Base-by-base conservation (phyloP, 139 green algal genomes). In the Closterium sp. region DNA sequence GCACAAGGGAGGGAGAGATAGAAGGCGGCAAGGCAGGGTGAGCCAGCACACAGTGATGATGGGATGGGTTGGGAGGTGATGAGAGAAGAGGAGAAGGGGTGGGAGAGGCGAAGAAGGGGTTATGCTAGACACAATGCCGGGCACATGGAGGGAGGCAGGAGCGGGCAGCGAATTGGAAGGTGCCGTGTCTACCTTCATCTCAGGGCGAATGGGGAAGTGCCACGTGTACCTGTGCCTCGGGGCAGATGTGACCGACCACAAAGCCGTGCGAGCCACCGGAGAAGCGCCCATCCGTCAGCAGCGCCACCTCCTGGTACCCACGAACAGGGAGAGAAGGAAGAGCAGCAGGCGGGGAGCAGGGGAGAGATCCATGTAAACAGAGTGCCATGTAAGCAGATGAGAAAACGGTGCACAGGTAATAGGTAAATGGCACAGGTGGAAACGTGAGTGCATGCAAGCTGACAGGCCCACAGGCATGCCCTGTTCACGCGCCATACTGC, bases 201-300 rank as follows among this genome's bases (percentile, higher is more conserved):
- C 98, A 2, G 98, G 98, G 84, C 11, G 1, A 29, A 87, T 32
- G 84, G 22, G 84, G 21, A 87, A 9, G 28, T 30, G 84, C n/a
- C 13, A 29, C 4, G 84, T 31, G 28, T 87, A 94, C 92, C 92
- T 94, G 92, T 31, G 98, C 98, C 96, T 99, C 98, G 2, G 98
- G 98, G 27, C 96, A 96, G 29, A 99, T 97, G 92, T 99, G 98
- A 10, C 98, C 98, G 88, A 99, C 98, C 3, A 99, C 97, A 95
- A 99, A 99, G 30, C 98, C 98, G 94, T 99, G 98, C 22, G 96
- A 98, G 87, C 97, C 98, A 50, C 98, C 98, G n/a, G 96, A 98
- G 96, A 99, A 99, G 42, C 98, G 96, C 7, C 98, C 98, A 94
- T 99, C 98, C 4, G 98, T 99, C 95, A 99, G 97, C 89, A 99